Percentiles rank a stretch among this genome's conserved stretches.
Evolutionary conservation across 352 stramenopile species (phyloP).

Genomic region (Halophytophthora polymorphica): DNA sequence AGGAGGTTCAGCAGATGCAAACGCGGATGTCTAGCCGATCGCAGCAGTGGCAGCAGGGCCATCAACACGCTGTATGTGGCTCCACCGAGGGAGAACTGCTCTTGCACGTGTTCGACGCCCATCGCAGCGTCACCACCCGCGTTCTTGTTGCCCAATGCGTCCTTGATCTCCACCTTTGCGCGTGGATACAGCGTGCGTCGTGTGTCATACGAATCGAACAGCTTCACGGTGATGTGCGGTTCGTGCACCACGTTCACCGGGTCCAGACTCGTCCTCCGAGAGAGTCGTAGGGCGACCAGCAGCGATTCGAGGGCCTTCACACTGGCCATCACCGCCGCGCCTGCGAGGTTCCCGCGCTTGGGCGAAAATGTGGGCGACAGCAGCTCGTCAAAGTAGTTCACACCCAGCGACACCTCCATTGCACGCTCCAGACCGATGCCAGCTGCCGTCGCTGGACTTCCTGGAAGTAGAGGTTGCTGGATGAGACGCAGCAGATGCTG

Average conservation of each 20-base stretch:
- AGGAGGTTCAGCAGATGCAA: slow-evolving; percentile 64
- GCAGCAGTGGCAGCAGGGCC: slow-evolving; percentile 48
- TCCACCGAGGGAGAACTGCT: slow-evolving; percentile 39
- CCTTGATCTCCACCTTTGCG: slow-evolving; percentile 9
- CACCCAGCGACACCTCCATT: slow-evolving; percentile 38
- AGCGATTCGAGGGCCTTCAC: slow-evolving; percentile 64
- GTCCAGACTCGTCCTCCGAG: slow-evolving; percentile 31
- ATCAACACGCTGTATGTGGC: slow-evolving; percentile 40
- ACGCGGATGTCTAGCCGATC: slow-evolving; percentile 37
- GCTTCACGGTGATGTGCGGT: slow-evolving; percentile 14
- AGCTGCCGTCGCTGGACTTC: slow-evolving; percentile 3
- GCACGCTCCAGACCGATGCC: slow-evolving; percentile 11
- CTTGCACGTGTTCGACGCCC: slow-evolving; percentile 2
- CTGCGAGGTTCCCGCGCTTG: slow-evolving; percentile 45
- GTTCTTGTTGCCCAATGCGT: not conserved
- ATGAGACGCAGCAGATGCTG: slow-evolving; percentile 64
- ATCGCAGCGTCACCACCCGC: not conserved
- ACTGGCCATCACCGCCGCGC: slow-evolving; percentile 55
- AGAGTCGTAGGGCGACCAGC: slow-evolving; percentile 37
- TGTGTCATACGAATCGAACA: slow-evolving; percentile 30
- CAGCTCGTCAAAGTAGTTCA: slow-evolving; percentile 77
- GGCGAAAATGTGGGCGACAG: slow-evolving; percentile 34
- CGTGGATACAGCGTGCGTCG: slow-evolving; percentile 35
- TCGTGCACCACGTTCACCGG: slow-evolving; percentile 41
- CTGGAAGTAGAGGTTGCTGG: slow-evolving; percentile 52